These are phyloP conservation scores for Kuraishia cidri DNA, from an alignment of 805 yeast species.

Conservation along the genomic window DNA sequence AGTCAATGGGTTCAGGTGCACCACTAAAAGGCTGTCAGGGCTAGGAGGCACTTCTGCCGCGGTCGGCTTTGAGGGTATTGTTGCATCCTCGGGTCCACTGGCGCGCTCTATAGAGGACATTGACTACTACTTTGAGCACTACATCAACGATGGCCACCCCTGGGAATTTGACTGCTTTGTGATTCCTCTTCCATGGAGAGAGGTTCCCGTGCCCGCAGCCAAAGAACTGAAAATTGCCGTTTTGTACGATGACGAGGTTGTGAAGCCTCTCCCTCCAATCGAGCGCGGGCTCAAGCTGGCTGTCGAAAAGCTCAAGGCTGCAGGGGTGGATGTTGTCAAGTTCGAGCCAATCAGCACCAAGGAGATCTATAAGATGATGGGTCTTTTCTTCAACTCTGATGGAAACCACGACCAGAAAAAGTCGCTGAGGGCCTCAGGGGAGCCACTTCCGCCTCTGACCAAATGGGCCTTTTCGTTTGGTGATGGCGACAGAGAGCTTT, in stretches of 20 bases:
- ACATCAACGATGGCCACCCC: slow-evolving; percentile 35
- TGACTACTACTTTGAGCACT: slow-evolving; percentile 18
- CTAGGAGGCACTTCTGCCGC: slow-evolving; percentile 43
- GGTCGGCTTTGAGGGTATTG: slow-evolving; percentile 57
- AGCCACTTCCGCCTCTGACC: slow-evolving; percentile 51
- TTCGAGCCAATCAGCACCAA: slow-evolving; percentile 46
- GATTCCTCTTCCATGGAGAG: slow-evolving; percentile 44
- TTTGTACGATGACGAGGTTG: slow-evolving; percentile 36
- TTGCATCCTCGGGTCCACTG: slow-evolving; percentile 62
- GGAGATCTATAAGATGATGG: slow-evolving; percentile 46
- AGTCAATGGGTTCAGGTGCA: slow-evolving; percentile 36
- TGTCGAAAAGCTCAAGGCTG: slow-evolving; percentile 38
- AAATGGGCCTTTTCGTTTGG: slow-evolving; percentile 44
- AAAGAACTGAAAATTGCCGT: slow-evolving; percentile 34
- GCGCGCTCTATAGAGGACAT: slow-evolving; percentile 32
- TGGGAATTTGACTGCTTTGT: slow-evolving; percentile 44
- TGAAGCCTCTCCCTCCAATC: slow-evolving; percentile 39
- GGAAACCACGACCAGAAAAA: slow-evolving; percentile 44
- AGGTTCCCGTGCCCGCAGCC: slow-evolving; percentile 22
- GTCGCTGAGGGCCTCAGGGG: slow-evolving; percentile 48
- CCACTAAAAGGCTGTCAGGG: slow-evolving; percentile 31
- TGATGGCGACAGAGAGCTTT: slow-evolving; percentile 36
- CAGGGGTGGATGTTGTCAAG: slow-evolving; percentile 44
- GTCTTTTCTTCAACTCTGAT: slow-evolving; percentile 48
- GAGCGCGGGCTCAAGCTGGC: slow-evolving; percentile 33